Conservation (phyloP, 805 yeast genomes). For the Yamadazyma olivae region DNA sequence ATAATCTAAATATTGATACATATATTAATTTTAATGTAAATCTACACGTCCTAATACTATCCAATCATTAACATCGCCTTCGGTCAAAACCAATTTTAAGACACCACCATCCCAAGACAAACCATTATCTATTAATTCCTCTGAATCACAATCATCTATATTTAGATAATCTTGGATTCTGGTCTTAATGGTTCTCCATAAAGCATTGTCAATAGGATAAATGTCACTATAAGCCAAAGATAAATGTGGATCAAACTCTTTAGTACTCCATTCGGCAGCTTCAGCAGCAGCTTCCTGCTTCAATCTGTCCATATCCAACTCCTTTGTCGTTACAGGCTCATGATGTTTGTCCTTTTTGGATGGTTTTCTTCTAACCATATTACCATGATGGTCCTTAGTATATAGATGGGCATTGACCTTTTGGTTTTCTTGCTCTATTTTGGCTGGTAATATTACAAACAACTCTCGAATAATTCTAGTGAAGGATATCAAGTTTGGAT, state of each 20-base stretch:
- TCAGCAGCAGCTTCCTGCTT: constrained; percentile 46
- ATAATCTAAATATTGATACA: not conserved
- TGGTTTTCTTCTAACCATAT: constrained; percentile 24
- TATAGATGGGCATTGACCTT: constrained; percentile 37
- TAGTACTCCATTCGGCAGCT: constrained; percentile 50
- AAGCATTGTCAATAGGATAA: constrained; percentile 65
- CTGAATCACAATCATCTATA: constrained; percentile 39
- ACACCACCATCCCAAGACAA: constrained; percentile 70
- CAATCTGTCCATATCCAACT: constrained; percentile 25
- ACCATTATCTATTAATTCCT: constrained; percentile 26
- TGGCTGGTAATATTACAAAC: constrained; percentile 46
- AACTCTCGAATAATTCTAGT: constrained; percentile 57
- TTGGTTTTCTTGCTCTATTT: constrained; percentile 32
- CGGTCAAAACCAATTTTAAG: constrained; percentile 62
- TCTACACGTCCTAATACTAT: constrained; percentile 54
- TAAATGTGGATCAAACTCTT: constrained; percentile 68
- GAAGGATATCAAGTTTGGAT: constrained; percentile 48
- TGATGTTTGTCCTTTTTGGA: constrained; percentile 16
- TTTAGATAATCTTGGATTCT: constrained; percentile 66
- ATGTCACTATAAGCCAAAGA: constrained; percentile 66
- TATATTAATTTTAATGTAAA: constrained; percentile 33
- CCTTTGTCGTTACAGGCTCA: constrained; percentile 12
- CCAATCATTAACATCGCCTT: constrained; percentile 74
- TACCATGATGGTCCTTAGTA: constrained; percentile 25
- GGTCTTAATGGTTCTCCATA: constrained; percentile 58